phyloP scores from a whole-genome alignment of 169 alveolate genomes.

The Toxoplasma gondii region DNA sequence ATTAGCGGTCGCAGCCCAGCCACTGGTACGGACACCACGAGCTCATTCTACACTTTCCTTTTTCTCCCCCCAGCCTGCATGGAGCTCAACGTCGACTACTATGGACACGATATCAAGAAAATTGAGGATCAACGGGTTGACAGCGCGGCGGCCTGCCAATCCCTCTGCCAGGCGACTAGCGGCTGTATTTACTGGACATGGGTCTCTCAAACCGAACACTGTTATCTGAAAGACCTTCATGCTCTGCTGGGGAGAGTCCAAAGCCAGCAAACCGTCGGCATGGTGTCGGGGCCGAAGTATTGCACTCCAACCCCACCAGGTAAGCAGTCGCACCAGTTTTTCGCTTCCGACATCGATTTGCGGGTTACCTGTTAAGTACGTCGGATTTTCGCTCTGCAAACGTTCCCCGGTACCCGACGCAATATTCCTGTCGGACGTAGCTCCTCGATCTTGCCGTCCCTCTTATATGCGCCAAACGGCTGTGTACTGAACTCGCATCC shows the following conservation, averaged over 20 bases:
- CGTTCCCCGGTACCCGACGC: too few relatives aligned
- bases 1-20: too few relatives aligned
- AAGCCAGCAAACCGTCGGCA: slow-evolving; percentile 1
- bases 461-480: background rate
- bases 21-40: background rate
- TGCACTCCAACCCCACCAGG: background rate
- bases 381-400: too few relatives aligned
- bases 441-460: background rate
- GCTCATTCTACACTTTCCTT: background rate
- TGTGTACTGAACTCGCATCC: background rate
- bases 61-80: background rate
- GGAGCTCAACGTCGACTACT: slow-evolving; percentile 10
- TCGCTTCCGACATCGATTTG: background rate
- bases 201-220: background rate
- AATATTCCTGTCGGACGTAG: too few relatives aligned
- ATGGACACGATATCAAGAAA: slow-evolving; percentile 2
- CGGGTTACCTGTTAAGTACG: too few relatives aligned
- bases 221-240: background rate
- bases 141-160: background rate
- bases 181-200: slow-evolving; percentile 24
- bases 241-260: slow-evolving; percentile 3
- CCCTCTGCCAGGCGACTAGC: background rate
- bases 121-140: background rate
- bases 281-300: slow-evolving; percentile 19
- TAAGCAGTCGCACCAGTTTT: background rate